Evolutionary conservation across 176 grass and related monocot genomes (phyloP).

Genomic region (maize (Zea mays)): Zm-B73-REFERENCE-NAM-5.0 NC_050096.1:181120001-181120500

Average conservation of each 20-base stretch:
- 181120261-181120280: slow-evolving; percentile 66
- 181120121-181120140: neutral
- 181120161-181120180: too few relatives aligned
- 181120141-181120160: neutral
- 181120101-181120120: slow-evolving; percentile 58
- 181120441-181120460: neutral
- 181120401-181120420: slow-evolving; percentile 6
- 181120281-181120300: slow-evolving; percentile 80
- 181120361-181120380: slow-evolving; percentile 3
- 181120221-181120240: too few relatives aligned
- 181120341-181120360: slow-evolving; percentile 28
- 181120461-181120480: slow-evolving; percentile 7
- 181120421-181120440: slow-evolving; percentile 1
- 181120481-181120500: neutral
- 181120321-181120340: slow-evolving; percentile 70
- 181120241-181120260: slow-evolving; percentile 2
- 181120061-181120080: slow-evolving; percentile 68
- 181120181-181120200: too few relatives aligned
- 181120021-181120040: slow-evolving; percentile 95
- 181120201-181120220: too few relatives aligned
- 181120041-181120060: slow-evolving; percentile 69
- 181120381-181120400: neutral
- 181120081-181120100: slow-evolving; percentile 88
- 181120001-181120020: neutral
- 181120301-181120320: slow-evolving; percentile 81